These are phyloP conservation scores for Lecanoromycetidae sp. DNA, from an alignment of 2,329 filamentous ascomycete genomes.

Conservation along the genomic window DNA sequence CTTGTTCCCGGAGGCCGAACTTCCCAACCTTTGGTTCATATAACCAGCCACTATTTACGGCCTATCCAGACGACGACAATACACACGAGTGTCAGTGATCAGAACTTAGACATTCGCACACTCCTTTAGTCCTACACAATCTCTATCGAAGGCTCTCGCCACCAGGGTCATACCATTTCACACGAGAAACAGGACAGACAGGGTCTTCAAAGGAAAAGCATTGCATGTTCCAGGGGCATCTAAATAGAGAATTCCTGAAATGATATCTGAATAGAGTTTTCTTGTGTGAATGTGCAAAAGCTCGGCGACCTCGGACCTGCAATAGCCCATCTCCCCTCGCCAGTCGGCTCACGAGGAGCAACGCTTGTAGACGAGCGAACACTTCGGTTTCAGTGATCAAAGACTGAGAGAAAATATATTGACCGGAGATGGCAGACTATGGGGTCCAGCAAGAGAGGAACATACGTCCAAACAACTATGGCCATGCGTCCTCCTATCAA, in stretches of 20 bases:
- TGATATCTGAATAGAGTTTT: no score
- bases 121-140: neutral
- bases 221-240: neutral
- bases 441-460: conserved; percentile 49
- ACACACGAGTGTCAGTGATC: neutral
- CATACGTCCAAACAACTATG: conserved; percentile 42
- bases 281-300: no score
- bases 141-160: neutral
- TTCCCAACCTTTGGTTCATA: no score
- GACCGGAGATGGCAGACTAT: conserved; percentile 49
- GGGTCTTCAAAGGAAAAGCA: neutral
- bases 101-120: no score
- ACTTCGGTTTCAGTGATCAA: no score
- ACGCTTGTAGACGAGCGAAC: no score
- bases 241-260: neutral
- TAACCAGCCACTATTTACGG: neutral
- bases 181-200: neutral
- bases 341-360: no score
- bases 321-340: no score
- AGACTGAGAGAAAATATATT: neutral
- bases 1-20: no score
- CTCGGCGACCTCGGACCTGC: no score
- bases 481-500: conserved; percentile 46
- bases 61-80: neutral
- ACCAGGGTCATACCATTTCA: neutral